Evolutionary conservation across 2,329 filamentous ascomycete genomes (phyloP).

Genomic region (Pestalotiopsis sp.): DNA sequence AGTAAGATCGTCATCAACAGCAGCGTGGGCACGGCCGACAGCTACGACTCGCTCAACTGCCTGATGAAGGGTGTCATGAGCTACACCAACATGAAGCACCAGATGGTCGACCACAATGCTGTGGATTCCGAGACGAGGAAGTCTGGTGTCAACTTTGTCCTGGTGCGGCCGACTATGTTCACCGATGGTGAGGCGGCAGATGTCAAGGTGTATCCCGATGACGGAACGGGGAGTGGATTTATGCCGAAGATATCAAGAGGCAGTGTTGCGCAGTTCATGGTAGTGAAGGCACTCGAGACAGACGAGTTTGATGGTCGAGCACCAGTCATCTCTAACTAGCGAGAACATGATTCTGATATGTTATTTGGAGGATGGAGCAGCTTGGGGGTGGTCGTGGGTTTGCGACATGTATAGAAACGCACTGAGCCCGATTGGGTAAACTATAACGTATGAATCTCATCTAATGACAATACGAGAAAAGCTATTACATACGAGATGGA

Average conservation of each 20-base stretch:
- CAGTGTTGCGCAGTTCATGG: conserved; percentile 48
- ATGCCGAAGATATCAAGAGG: conserved; percentile 38
- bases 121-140: conserved; percentile 44
- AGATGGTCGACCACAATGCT: conserved; percentile 49
- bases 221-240: conserved; percentile 43
- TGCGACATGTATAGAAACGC: too few relatives aligned
- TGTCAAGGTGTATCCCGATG: conserved; percentile 42
- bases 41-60: conserved; percentile 42
- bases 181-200: conserved; percentile 37
- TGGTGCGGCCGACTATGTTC: conserved; percentile 48
- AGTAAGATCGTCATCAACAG: conserved; percentile 52
- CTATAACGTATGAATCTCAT: too few relatives aligned
- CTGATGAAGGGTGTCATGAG: conserved; percentile 47
- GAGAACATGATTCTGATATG: too few relatives aligned
- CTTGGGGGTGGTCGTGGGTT: too few relatives aligned
- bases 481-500: too few relatives aligned
- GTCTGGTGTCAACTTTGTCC: conserved; percentile 38
- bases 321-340: conserved; percentile 48
- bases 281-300: conserved; percentile 45
- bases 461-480: too few relatives aligned
- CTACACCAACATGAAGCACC: conserved; percentile 47
- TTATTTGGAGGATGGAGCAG: too few relatives aligned
- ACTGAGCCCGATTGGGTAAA: too few relatives aligned
- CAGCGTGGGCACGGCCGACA: conserved; percentile 50
- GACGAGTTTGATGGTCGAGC: conserved; percentile 43